phyloP scores from a whole-genome alignment of 2,329 filamentous ascomycete species.

The Aureobasidium sp. region DNA sequence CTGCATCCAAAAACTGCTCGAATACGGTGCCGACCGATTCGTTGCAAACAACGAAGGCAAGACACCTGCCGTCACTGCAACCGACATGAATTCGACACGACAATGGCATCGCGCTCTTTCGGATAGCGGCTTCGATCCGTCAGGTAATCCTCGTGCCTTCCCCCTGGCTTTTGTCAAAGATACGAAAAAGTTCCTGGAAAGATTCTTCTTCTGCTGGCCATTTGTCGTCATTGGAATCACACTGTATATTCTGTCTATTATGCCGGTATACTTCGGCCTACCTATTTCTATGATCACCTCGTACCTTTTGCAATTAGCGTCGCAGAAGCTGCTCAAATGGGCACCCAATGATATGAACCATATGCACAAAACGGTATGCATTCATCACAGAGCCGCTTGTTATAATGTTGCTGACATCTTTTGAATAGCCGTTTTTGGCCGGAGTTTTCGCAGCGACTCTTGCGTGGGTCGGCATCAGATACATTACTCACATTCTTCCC shows the following conservation, averaged over 20 bases:
- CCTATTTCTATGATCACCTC: slow-evolving; percentile 58
- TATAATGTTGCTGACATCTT: not conserved
- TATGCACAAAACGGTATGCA: slow-evolving; percentile 75
- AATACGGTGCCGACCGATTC: slow-evolving; percentile 92
- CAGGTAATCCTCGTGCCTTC: slow-evolving; percentile 65
- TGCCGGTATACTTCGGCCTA: slow-evolving; percentile 67
- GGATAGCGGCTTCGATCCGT: slow-evolving; percentile 74
- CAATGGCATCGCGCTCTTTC: slow-evolving; percentile 76
- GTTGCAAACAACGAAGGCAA: slow-evolving; percentile 84
- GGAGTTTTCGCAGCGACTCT: slow-evolving; percentile 86
- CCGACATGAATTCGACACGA: slow-evolving; percentile 77
- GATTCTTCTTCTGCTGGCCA: slow-evolving; percentile 86
- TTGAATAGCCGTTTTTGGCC: slow-evolving; percentile 69
- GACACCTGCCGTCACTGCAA: slow-evolving; percentile 74
- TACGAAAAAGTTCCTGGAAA: slow-evolving; percentile 65
- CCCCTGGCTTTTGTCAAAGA: slow-evolving; percentile 70
- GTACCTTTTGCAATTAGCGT: slow-evolving; percentile 67
- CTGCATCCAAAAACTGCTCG: slow-evolving; percentile 87
- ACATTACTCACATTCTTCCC: slow-evolving; percentile 63
- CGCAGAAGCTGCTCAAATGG: slow-evolving; percentile 68
- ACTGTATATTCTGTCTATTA: slow-evolving; percentile 61
- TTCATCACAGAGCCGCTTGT: not conserved
- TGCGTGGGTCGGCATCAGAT: slow-evolving; percentile 71
- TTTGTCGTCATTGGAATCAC: slow-evolving; percentile 65
- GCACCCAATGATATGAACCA: slow-evolving; percentile 85